These are phyloP conservation scores for Blastomyces emzantsi DNA, from an alignment of 2,329 filamentous ascomycete species.

Conservation along the genomic window DNA sequence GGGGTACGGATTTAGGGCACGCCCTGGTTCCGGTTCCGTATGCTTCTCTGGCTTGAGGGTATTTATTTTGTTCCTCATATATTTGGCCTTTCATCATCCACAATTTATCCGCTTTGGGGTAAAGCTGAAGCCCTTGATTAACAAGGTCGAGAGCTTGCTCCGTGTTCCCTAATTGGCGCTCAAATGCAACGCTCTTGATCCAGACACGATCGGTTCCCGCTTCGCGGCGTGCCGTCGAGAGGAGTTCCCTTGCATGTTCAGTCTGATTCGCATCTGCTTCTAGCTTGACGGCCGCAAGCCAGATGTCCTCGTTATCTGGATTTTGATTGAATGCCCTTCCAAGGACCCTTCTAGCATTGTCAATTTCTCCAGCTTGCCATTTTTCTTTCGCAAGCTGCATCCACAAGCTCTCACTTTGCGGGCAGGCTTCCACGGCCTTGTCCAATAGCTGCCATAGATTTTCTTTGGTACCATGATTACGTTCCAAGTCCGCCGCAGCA, in stretches of 20 bases:
- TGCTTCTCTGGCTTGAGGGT: constrained; percentile 78
- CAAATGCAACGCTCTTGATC: constrained; percentile 92
- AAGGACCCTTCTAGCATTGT: constrained; percentile 76
- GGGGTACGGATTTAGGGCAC: constrained; percentile 69
- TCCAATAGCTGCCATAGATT: constrained; percentile 77
- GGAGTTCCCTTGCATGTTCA: constrained; percentile 70
- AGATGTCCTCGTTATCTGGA: constrained; percentile 95
- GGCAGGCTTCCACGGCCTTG: constrained; percentile 88
- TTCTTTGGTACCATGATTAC: constrained; percentile 76
- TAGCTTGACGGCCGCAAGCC: constrained; percentile 90
- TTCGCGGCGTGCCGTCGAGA: constrained; percentile 74
- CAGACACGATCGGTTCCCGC: constrained; percentile 93
- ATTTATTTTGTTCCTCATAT: constrained; percentile 73
- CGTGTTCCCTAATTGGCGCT: constrained; percentile 69
- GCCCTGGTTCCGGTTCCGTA: constrained; percentile 82
- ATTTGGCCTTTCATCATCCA: constrained; percentile 99
- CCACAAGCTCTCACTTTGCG: constrained; percentile 85
- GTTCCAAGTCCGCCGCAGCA: constrained; percentile 82
- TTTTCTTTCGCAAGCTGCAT: constrained; percentile 94
- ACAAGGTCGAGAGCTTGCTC: constrained; percentile 80
- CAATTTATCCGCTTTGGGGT: constrained; percentile 76
- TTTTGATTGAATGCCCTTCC: constrained; percentile 90
- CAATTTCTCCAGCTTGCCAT: constrained; percentile 78
- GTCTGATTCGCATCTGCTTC: constrained; percentile 82
- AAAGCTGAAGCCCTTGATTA: constrained; percentile 75